Evolutionary conservation across 148 eudicot genomes (phyloP).

Genomic region (Euryodendron excelsum): DNA sequence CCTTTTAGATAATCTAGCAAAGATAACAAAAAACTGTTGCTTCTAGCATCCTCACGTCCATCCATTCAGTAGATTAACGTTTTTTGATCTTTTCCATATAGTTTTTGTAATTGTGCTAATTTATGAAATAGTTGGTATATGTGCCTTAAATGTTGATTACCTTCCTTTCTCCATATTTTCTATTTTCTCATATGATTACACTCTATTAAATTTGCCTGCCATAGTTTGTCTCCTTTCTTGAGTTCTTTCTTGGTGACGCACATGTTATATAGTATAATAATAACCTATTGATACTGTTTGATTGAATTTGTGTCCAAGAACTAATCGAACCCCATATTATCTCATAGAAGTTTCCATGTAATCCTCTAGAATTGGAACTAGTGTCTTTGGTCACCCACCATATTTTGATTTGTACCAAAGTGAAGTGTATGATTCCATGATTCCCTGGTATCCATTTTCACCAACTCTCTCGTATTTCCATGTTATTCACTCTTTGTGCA

Average conservation of each 20-base stretch:
- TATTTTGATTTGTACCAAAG: not conserved
- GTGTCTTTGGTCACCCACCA: not conserved
- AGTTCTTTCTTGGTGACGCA: not conserved
- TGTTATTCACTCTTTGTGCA: not conserved
- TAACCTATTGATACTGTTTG: not conserved
- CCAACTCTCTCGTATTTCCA: not conserved
- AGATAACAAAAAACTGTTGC: not conserved
- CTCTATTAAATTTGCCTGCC: not conserved
- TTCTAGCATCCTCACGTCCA: constrained; percentile 17
- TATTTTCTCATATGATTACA: not conserved
- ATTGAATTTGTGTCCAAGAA: not conserved
- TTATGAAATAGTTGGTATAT: not conserved
- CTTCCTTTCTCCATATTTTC: not conserved
- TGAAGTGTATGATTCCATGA: not conserved
- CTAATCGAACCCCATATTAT: not conserved
- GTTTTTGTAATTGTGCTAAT: not conserved
- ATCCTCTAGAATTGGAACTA: not conserved
- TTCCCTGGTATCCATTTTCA: too few species aligned
- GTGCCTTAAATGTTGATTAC: not conserved
- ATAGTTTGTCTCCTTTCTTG: not conserved
- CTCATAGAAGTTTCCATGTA: not conserved
- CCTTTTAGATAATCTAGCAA: not conserved
- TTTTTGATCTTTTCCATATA: not conserved
- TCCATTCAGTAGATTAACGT: not conserved
- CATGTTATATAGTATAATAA: not conserved